These are phyloP conservation scores for Pachysandra terminalis DNA, from an alignment of 164 flowering plant species.

Conservation along the genomic window DNA sequence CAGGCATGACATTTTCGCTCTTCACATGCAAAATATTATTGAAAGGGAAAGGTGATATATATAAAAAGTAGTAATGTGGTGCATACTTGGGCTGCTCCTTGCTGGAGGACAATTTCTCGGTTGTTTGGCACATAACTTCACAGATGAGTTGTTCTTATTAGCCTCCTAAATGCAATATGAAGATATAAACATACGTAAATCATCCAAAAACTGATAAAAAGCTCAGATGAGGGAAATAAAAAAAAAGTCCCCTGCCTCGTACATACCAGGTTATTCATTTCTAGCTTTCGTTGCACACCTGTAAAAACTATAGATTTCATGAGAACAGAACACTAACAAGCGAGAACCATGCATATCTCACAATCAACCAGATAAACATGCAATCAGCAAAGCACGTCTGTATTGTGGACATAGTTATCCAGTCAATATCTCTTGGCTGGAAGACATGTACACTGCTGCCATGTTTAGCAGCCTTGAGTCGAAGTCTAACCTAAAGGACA, in stretches of 20 bases:
- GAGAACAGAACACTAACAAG: background rate
- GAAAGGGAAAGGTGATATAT: too few relatives aligned
- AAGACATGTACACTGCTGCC: too few relatives aligned
- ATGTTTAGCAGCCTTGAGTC: too few relatives aligned
- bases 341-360: background rate
- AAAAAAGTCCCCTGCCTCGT: too few relatives aligned
- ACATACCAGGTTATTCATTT: slow-evolving; percentile 57
- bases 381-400: too few relatives aligned
- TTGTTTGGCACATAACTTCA: slow-evolving; percentile 39
- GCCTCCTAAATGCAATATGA: slow-evolving; percentile 32
- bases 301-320: slow-evolving; percentile 20
- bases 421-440: too few relatives aligned
- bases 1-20: too few relatives aligned
- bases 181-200: background rate
- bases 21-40: too few relatives aligned
- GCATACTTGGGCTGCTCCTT: slow-evolving; percentile 55
- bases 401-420: too few relatives aligned
- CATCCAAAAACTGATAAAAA: background rate
- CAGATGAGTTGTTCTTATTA: slow-evolving; percentile 38
- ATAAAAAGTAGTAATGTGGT: too few relatives aligned
- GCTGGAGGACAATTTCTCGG: slow-evolving; percentile 69
- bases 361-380: background rate
- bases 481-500: too few relatives aligned
- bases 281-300: slow-evolving; percentile 83
- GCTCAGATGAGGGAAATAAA: background rate